These are phyloP conservation scores for Chalaropsis thielavioides DNA, from an alignment of 2,329 filamentous ascomycete species.

Conservation along the genomic window DNA sequence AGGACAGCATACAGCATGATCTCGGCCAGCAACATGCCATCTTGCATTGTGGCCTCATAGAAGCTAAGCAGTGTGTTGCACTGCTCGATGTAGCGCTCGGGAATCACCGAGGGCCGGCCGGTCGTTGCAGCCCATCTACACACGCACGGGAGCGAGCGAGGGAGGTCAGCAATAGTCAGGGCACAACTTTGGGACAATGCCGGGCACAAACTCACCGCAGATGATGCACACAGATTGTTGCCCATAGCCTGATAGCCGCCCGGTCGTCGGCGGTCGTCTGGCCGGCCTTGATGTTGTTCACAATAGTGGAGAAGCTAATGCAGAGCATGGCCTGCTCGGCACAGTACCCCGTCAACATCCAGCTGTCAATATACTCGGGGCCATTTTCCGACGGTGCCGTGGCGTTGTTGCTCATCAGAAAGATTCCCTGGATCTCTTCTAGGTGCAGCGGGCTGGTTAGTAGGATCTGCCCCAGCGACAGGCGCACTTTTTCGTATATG, in stretches of 20 bases:
- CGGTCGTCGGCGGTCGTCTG: constrained; percentile 25
- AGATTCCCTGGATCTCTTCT: constrained; percentile 29
- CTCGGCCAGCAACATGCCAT: constrained; percentile 29
- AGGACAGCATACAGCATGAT: constrained; percentile 27
- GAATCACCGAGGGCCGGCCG: constrained; percentile 28
- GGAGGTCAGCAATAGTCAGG: neutral
- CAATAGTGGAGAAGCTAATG: constrained; percentile 29
- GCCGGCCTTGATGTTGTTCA: constrained; percentile 25
- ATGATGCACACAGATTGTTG: constrained; percentile 27
- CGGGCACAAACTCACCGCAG: constrained; percentile 23
- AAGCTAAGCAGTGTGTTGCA: constrained; percentile 29
- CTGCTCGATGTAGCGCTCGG: constrained; percentile 27
- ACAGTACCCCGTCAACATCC: constrained; percentile 30
- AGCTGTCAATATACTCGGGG: constrained; percentile 30
- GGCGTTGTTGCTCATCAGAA: constrained; percentile 26
- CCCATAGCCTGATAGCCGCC: constrained; percentile 24
- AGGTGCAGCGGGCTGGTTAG: constrained; percentile 28
- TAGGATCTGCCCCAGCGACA: constrained; percentile 28
- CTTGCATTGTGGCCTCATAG: constrained; percentile 29
- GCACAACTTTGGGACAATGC: neutral
- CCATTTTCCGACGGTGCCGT: constrained; percentile 20
- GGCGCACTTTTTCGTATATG: constrained; percentile 28
- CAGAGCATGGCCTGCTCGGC: constrained; percentile 31
- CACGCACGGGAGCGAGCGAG: neutral
- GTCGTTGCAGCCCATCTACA: constrained; percentile 29